phyloP scores from a whole-genome alignment of 768 basidiomycete species.

The Collybiopsis luxurians region DNA sequence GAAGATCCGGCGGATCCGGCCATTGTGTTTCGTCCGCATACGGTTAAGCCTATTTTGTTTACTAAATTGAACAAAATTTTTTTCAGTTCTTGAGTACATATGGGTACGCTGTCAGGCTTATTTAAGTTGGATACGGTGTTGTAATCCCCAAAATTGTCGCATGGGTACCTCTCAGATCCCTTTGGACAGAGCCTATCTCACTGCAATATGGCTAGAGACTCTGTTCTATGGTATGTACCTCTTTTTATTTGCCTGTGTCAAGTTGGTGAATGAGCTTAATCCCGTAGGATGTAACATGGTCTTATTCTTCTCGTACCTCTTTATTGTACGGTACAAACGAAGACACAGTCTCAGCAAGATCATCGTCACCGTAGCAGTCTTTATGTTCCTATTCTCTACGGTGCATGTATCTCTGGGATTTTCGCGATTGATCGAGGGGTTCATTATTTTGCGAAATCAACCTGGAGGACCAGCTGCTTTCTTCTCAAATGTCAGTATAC shows the following conservation, averaged over 20 bases:
- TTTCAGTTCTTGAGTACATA: neutral
- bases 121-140: too few species aligned
- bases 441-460: conserved; percentile 24
- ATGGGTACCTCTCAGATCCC: conserved; percentile 16
- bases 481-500: conserved; percentile 31
- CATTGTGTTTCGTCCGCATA: too few species aligned
- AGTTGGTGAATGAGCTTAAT: neutral
- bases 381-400: conserved; percentile 32
- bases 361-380: conserved; percentile 21
- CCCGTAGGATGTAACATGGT: conserved; percentile 25
- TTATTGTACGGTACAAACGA: conserved; percentile 20
- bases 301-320: conserved; percentile 25
- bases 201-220: conserved; percentile 25
- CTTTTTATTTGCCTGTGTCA: neutral
- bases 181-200: conserved; percentile 32
- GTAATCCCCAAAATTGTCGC: too few species aligned
- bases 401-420: conserved; percentile 32
- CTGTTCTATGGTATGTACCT: conserved; percentile 15
- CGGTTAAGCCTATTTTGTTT: too few species aligned
- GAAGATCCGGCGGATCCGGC: too few species aligned
- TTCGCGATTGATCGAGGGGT: conserved; percentile 32
- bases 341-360: conserved; percentile 19
- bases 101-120: too few species aligned
- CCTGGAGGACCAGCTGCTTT: conserved; percentile 27
- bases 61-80: too few species aligned